A percentile compares a stretch with the other conserved stretches of the same genome.
phyloP scores from a whole-genome alignment of 2,329 filamentous ascomycete genomes.

The Cladosporium sp. region DNA sequence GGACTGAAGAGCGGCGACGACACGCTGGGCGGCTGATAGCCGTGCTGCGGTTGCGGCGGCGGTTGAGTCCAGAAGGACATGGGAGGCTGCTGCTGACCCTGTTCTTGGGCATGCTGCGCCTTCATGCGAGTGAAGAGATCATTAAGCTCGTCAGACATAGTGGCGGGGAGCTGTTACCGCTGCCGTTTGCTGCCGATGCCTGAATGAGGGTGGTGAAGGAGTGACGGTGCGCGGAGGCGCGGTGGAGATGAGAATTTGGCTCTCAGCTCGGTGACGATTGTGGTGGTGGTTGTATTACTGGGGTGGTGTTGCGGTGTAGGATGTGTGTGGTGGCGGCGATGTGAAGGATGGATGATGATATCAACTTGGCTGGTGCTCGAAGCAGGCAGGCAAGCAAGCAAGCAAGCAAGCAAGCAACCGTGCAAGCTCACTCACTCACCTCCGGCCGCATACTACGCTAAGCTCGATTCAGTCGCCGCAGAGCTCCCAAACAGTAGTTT shows the following conservation, averaged over 20 bases:
- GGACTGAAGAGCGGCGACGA: slow-evolving; percentile 61
- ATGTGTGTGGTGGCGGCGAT: neutral
- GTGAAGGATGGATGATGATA: slow-evolving; percentile 12
- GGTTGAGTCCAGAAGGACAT: slow-evolving; percentile 28
- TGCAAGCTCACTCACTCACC: neutral
- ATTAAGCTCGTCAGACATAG: slow-evolving; percentile 18
- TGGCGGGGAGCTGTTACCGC: slow-evolving; percentile 19
- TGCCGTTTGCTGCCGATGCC: slow-evolving; percentile 14
- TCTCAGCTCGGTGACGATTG: slow-evolving; percentile 3
- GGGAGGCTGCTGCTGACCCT: slow-evolving; percentile 21
- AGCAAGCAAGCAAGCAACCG: neutral
- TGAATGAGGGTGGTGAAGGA: slow-evolving; percentile 6
- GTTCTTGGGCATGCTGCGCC: slow-evolving; percentile 22
- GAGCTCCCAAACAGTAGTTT: neutral
- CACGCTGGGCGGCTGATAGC: slow-evolving; percentile 57
- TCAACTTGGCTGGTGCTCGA: slow-evolving; percentile 9
- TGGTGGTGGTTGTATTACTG: neutral
- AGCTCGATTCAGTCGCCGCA: neutral
- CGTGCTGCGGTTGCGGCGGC: slow-evolving; percentile 28
- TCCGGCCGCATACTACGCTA: neutral
- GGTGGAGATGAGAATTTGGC: neutral
- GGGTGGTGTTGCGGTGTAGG: slow-evolving; percentile 5
- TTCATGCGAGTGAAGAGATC: slow-evolving; percentile 18
- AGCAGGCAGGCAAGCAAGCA: neutral
- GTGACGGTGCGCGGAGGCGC: slow-evolving; percentile 13